Evolutionary conservation across 768 basidiomycete genomes (phyloP), one percentile per base, ranked within the genome.

Genomic region (Lentinula aciculospora): DNA sequence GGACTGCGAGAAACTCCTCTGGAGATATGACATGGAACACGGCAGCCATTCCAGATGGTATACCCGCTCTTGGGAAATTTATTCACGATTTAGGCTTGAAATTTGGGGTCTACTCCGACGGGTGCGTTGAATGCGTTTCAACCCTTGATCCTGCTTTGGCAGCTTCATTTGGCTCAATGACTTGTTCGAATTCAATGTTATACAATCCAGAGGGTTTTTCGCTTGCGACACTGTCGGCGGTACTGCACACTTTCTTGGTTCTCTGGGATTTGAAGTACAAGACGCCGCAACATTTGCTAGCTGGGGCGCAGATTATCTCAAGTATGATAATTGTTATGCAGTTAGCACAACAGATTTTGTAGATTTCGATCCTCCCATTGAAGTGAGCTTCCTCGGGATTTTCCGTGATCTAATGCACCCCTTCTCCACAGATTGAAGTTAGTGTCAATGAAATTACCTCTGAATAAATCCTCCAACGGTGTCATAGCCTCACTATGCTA

Each of bases 101-200:
- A 80, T 91, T 73, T 85, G 90, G 66, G 74, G 83, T 69, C 80
- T 79, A 71, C 80, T 89, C 89, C 58, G 62, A 67, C 42, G 74
- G 68, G 76, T 74, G 63, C 31, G 68, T 53, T 10, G 32, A 13
- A 23, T n/a, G 4, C 71, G 70, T 9, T 72, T 74, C 53, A 70
- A 72, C 21, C 29, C 44, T 29, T 23, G 29, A 6, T 27, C 12
- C 44, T 50, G 28, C 37, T 39, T 17, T 39, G 37, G 37, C 37
- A 39, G 37, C 17, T 39, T 17, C 37, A 39, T 39, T 17, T 39
- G 7, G 15, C 0, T 5, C n/a, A 19, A 19, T 17, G 17, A 39
- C 15, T 15, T 39, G 15, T 6, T 44, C 12, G 21, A 44, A 17
- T 9, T 21, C 21, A 46, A 49, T 32, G 3, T 19, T 12, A 45